phyloP scores from a whole-genome alignment of 2,329 filamentous ascomycete species.

The Cladosporium sp. region DNA sequence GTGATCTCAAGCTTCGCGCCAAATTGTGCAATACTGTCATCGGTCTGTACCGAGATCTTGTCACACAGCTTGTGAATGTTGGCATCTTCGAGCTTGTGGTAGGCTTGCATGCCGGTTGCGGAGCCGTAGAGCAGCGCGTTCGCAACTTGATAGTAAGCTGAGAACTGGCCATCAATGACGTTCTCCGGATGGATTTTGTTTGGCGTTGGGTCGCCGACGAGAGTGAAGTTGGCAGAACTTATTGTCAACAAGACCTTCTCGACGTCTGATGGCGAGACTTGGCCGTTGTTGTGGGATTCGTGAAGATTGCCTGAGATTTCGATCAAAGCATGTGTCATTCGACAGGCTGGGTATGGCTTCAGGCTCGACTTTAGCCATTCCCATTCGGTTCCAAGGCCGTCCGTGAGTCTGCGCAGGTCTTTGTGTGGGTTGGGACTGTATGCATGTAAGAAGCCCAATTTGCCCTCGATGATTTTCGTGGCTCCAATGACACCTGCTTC shows the following conservation, averaged over 20 bases:
- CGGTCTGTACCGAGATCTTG: conserved; percentile 22
- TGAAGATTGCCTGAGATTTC: conserved; percentile 25
- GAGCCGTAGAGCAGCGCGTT: conserved; percentile 28
- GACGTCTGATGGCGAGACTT: conserved; percentile 16
- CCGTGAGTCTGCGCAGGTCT: conserved; percentile 20
- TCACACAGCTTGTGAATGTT: conserved; percentile 22
- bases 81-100: conserved; percentile 23
- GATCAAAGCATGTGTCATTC: conserved; percentile 32
- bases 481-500: conserved; percentile 33
- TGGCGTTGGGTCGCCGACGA: conserved; percentile 32
- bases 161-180: conserved; percentile 52
- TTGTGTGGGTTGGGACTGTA: conserved; percentile 26
- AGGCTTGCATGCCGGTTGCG: conserved; percentile 25
- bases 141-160: conserved; percentile 38
- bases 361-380: conserved; percentile 22
- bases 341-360: conserved; percentile 30
- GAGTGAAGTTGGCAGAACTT: conserved; percentile 21
- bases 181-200: conserved; percentile 43
- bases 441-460: conserved; percentile 28
- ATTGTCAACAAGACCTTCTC: conserved; percentile 20
- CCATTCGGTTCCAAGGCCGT: conserved; percentile 24
- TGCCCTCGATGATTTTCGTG: conserved; percentile 25
- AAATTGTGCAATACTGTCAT: conserved; percentile 22
- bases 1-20: conserved; percentile 20
- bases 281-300: neutral